phyloP scores from a whole-genome alignment of 371 early-diverging fungal species.

The Syncephalastrum contaminatum region DNA sequence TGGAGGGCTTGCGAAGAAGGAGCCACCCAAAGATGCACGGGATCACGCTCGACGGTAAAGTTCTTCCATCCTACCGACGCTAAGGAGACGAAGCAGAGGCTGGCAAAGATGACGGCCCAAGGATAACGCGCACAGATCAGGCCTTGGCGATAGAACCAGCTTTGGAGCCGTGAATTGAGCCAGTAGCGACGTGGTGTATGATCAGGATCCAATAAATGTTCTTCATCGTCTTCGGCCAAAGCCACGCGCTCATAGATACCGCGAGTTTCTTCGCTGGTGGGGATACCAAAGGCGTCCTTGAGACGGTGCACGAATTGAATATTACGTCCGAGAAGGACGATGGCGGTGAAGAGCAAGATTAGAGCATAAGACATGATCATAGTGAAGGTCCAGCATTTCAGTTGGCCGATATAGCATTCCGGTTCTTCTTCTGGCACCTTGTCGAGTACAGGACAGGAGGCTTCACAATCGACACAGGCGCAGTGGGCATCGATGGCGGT shows the following conservation, averaged over 20 bases:
- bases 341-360: constrained; percentile 31
- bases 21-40: constrained; percentile 72
- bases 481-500: constrained; percentile 60
- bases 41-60: constrained; percentile 62
- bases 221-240: constrained; percentile 42
- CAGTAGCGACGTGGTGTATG: constrained; percentile 59
- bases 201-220: constrained; percentile 54
- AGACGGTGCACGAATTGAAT: constrained; percentile 11
- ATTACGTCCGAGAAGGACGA: constrained; percentile 25
- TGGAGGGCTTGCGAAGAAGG: constrained; percentile 61
- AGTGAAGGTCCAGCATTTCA: constrained; percentile 63
- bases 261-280: constrained; percentile 10
- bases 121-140: constrained; percentile 63
- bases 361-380: constrained; percentile 50
- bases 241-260: constrained; percentile 55
- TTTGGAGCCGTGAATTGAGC: constrained; percentile 58
- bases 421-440: constrained; percentile 51
- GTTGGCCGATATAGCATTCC: constrained; percentile 48
- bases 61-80: constrained; percentile 60
- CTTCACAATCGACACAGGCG: constrained; percentile 72
- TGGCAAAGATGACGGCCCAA: constrained; percentile 50
- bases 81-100: constrained; percentile 45
- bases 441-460: constrained; percentile 58
- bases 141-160: constrained; percentile 71
- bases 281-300: constrained; percentile 13